Base-by-base conservation (phyloP, 768 basidiomycete genomes). In the Myochromella boudieri region DNA sequence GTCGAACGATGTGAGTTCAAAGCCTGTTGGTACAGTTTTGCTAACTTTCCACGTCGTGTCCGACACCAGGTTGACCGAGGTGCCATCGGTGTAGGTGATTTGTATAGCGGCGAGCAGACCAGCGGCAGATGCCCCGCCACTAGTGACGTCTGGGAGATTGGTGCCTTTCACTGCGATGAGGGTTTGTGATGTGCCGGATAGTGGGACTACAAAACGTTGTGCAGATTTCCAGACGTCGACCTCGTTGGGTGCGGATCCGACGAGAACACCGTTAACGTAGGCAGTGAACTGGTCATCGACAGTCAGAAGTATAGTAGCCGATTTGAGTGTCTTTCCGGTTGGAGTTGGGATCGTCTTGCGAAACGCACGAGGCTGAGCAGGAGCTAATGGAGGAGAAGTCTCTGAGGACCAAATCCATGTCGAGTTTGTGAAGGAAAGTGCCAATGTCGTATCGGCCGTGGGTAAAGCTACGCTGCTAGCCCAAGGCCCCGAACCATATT, bases 401-500 rank as follows among this genome's bases (percentile, higher is more conserved):
- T 57, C 52, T n/a, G 48, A 31, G 10, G 59, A 58, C 65, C 62
- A 67, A 36, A 65, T 61, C 63, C 63, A 67, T 2, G 48, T 51
- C 3, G 65, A 58, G 44, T 46, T 31, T 6, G 49, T 41, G 32
- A 67, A 48, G 1, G 54, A 41, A 12, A 60, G 51, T 0, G 37
- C 28, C 11, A 57, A 36, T 3, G 50, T 12, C 10, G 54, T 42
- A 2, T 51, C 45, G 2, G 57, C 52, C 0, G 49, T 31, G 0
- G 64, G 54, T 24, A 63, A 48, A 7, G 48, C 44, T 37, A 67
- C 60, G 6, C 37, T 22, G 18, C 45, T 58, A 8, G 37, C 45
- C 65, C 65, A 67, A 2, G 64, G 61, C n/a, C 55, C 51, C 37
- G 55, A 53, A 26, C 64, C 59, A 44, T 64, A 65, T n/a, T 57